Conservation (phyloP, 768 basidiomycete genomes). For the Serendipita sp. region DNA sequence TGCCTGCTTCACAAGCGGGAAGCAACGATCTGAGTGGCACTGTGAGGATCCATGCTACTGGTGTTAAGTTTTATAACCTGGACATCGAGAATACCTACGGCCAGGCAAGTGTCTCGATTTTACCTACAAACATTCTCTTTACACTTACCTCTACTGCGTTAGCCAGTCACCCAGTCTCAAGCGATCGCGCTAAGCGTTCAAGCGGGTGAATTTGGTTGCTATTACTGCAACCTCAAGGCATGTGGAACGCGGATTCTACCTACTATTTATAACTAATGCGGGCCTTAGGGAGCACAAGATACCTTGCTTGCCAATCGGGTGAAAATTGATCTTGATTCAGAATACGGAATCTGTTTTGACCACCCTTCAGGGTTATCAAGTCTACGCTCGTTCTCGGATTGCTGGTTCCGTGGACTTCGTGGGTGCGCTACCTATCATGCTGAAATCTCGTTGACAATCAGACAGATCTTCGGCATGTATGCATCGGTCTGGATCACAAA, state of each 20-base stretch:
- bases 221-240: neutral
- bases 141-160: no score
- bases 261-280: neutral
- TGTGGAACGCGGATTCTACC: neutral
- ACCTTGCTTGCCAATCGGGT: neutral
- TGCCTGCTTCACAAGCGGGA: constrained; percentile 14
- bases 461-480: constrained; percentile 6
- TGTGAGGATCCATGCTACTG: constrained; percentile 6
- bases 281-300: neutral
- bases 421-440: neutral
- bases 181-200: constrained; percentile 8
- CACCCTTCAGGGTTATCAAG: neutral
- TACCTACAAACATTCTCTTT: no score
- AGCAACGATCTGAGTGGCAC: constrained; percentile 9
- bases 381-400: neutral
- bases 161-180: constrained; percentile 3
- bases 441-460: neutral
- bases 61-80: constrained; percentile 8
- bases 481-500: constrained; percentile 6
- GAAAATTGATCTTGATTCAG: neutral
- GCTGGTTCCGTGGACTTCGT: constrained; percentile 3
- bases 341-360: neutral
- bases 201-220: constrained; percentile 5
- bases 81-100: constrained; percentile 10
- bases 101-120: no score